Evolutionary conservation across 495 filamentous ascomycete genomes (phyloP), one percentile per base, ranked within the genome.

Genomic region (Aspergillus egyptiacus): DNA sequence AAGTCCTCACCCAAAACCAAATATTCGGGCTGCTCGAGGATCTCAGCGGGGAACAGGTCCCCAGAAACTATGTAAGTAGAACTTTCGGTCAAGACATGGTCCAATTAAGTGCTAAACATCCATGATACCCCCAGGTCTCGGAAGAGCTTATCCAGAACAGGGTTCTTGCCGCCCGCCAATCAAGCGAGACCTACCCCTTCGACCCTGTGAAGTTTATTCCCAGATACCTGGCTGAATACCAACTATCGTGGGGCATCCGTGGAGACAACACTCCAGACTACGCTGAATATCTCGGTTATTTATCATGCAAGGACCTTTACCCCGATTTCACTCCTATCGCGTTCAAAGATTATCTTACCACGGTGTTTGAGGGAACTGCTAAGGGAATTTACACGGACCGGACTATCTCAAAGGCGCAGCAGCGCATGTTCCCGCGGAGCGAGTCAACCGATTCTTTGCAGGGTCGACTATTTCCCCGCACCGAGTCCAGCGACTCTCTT

Each of bases 221-320:
- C 13, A 61, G 68, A 1, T 66, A 68, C 18, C 49, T 70, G 13
- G 63, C 69, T 48, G 66, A 82, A 50, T 80, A 81, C 50, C 59
- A 71, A 43, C 60, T 74, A 40, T 74, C 70, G 0, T 76, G 73
- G 72, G 71, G 68, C 25, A 60, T 82, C 23, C 71, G 79, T 13
- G 73, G 71, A 18, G 79, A 83, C 45, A 81, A 82, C 56, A 75
- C 67, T 38, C 75, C 73, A 0, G 76, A 79, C 45, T 71, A 71
- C 48, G 79, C 78, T 23, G 71, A 70, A 48, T 81, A 82, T 55
- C 65, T 84, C 7, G 79, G 80, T 6, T 83, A 81, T 56, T 40
- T 81, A 34, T 66, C 72, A 44, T 68, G 71, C 17, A 72, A 73
- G 51, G 77, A 81, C 38, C 55, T 82, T 37, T 82, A 81, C 57